These are phyloP conservation scores for Lophiostoma macrostomum DNA, from an alignment of 495 filamentous ascomycete genomes.

Conservation along the genomic window DNA sequence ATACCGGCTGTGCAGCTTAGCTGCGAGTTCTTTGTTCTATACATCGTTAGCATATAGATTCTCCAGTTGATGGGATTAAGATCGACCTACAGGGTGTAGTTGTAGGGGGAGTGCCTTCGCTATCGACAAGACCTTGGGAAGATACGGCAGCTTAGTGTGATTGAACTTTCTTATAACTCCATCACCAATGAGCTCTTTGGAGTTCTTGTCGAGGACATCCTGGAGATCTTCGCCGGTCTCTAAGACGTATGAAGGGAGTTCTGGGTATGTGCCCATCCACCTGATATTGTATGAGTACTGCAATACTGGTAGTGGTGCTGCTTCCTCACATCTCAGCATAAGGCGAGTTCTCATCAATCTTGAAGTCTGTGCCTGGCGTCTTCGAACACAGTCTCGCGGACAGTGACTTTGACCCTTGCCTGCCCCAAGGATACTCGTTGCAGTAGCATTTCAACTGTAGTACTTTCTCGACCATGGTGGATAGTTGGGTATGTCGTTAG, in stretches of 20 bases:
- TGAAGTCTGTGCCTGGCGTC: slow-evolving; percentile 61
- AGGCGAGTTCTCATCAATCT: slow-evolving; percentile 70
- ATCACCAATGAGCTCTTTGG: slow-evolving; percentile 61
- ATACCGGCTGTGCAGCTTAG: slow-evolving; percentile 59
- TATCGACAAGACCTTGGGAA: slow-evolving; percentile 79
- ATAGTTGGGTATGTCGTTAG: no score
- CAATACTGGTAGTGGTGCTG: neutral
- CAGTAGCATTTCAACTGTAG: slow-evolving; percentile 53
- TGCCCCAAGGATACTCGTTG: slow-evolving; percentile 63
- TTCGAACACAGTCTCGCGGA: slow-evolving; percentile 64
- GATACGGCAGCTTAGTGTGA: slow-evolving; percentile 61
- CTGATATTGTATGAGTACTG: slow-evolving; percentile 45
- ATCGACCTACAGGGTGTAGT: slow-evolving; percentile 60
- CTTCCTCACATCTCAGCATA: slow-evolving; percentile 51
- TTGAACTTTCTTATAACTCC: slow-evolving; percentile 62
- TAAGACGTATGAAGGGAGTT: slow-evolving; percentile 61
- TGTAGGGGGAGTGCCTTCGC: slow-evolving; percentile 78
- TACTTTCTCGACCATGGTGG: slow-evolving; percentile 38
- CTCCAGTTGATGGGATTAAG: neutral
- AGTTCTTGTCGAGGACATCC: slow-evolving; percentile 62
- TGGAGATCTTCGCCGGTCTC: slow-evolving; percentile 61
- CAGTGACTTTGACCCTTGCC: slow-evolving; percentile 68
- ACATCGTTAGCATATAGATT: neutral
- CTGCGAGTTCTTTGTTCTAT: slow-evolving; percentile 57
- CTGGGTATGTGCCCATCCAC: slow-evolving; percentile 82